phyloP scores from a whole-genome alignment of 164 flowering plant species.

The Sextonia rubra region DNA sequence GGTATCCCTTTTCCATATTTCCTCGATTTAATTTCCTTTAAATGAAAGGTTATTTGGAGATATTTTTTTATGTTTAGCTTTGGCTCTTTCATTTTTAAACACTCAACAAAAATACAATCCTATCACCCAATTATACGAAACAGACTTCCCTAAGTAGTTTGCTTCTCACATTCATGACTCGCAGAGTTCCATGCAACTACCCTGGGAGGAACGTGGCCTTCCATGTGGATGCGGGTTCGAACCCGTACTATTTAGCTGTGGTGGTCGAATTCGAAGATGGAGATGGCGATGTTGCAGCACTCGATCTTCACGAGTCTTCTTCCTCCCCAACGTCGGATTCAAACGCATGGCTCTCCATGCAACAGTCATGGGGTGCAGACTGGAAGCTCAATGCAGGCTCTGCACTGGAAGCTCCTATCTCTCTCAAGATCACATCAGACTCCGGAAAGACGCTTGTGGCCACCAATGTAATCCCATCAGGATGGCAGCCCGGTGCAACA shows the following conservation, averaged over 20 bases:
- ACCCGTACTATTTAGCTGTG: constrained; percentile 42
- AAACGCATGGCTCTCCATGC: constrained; percentile 38
- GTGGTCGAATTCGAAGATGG: constrained; percentile 44
- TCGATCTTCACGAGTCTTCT: constrained; percentile 29
- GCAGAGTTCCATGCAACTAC: constrained; percentile 44
- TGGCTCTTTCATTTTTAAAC: too few species aligned
- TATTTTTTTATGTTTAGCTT: too few species aligned
- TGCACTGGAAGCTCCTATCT: constrained; percentile 40
- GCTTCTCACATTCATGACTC: neutral
- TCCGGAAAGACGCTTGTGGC: constrained; percentile 43
- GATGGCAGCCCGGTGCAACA: constrained; percentile 56
- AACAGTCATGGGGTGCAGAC: constrained; percentile 65
- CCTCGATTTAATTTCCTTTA: too few species aligned
- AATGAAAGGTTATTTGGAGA: too few species aligned
- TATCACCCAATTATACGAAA: too few species aligned
- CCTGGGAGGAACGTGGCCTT: constrained; percentile 36
- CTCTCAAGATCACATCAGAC: constrained; percentile 36
- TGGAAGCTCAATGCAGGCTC: constrained; percentile 49
- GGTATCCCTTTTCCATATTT: too few species aligned
- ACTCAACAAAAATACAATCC: too few species aligned
- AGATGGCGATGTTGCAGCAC: constrained; percentile 48
- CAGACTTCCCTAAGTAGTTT: too few species aligned
- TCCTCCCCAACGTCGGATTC: neutral
- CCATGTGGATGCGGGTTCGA: constrained; percentile 55
- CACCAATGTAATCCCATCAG: constrained; percentile 51